Base-by-base conservation (phyloP, 116 monocot genomes). In the Papilionanthe hybrid region DNA sequence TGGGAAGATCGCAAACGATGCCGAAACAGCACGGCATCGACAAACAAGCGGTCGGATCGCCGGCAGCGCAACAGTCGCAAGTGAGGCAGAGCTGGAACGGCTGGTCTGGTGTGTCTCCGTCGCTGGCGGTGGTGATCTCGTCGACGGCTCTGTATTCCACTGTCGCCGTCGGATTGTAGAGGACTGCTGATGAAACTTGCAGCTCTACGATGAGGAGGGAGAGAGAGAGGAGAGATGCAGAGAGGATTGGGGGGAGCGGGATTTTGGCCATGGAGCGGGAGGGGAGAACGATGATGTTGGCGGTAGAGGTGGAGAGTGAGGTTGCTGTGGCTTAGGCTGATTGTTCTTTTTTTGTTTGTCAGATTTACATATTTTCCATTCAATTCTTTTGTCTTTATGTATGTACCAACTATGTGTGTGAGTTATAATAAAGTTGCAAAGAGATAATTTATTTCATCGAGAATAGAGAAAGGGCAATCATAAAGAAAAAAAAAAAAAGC, bases 1-100 rank as follows among this genome's bases (percentile, higher is more conserved):
- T 86, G 2, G 91, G 93, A 67, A 93, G 84, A 72, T 87, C 68
- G 83, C 93, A 93, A 79, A 76, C 84, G 79, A 93, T 93, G 84
- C 82, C 81, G 77, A 84, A 93, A 82, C 93, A 93, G 78, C 93
- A 93, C 23, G 84, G 72, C 85, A 91, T 93, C 30, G 75, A 49
- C 67, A 81, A 75, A 73, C 93, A 91, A 27, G 83, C 75, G 83
- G n/a, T 84, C 11, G 86, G 58, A 56, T 86, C 78, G 10, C 77
- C 47, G 20, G 72, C 91, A 9, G 82, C 81, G 79, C 91, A 93
- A 82, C 91, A 93, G 18, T 53, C 77, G 84, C 93, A 93, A 1
- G 58, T 42, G 8, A 81, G 45, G 86, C 93, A 93, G 65, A 93
- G 81, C 81, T 84, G 85, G 82, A 91, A 93, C 8, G 82, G 82